These are phyloP conservation scores for Aquilaria malaccensis DNA, from an alignment of 345 rosid species.

Conservation along the genomic window DNA sequence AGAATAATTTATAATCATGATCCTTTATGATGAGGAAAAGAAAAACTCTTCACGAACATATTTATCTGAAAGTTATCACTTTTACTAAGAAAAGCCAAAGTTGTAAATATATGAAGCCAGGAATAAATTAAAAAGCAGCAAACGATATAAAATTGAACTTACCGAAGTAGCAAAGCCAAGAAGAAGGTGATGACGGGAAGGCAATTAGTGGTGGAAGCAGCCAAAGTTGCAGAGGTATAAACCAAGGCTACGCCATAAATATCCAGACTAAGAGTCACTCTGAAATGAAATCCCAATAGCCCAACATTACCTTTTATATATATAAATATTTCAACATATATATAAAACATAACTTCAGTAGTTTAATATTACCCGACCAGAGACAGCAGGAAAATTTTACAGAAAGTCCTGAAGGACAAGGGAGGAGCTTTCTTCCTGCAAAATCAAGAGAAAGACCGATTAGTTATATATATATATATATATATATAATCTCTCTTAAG, in stretches of 20 bases:
- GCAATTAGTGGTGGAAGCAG: constrained; percentile 72
- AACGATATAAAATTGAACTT: background rate
- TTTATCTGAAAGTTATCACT: too few species aligned
- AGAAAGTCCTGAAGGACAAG: constrained; percentile 48
- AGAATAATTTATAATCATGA: too few species aligned
- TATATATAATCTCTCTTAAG: background rate
- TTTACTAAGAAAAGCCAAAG: too few species aligned
- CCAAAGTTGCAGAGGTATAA: constrained; percentile 77
- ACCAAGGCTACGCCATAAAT: constrained; percentile 62
- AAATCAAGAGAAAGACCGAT: background rate
- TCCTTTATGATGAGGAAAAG: too few species aligned
- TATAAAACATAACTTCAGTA: background rate
- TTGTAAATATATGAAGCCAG: too few species aligned
- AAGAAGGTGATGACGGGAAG: constrained; percentile 93
- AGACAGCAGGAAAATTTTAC: constrained; percentile 76
- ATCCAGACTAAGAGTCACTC: constrained; percentile 60
- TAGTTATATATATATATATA: background rate
- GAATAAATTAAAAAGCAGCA: too few species aligned
- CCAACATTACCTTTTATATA: background rate
- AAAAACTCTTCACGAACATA: too few species aligned
- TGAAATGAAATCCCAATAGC: constrained; percentile 9
- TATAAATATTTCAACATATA: background rate
- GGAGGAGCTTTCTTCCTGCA: constrained; percentile 71
- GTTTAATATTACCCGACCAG: constrained; percentile 45
- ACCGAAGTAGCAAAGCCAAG: constrained; percentile 76